A percentile compares a stretch with the other conserved stretches of the same genome.
These are phyloP conservation scores for Talaromyces pinophilus DNA, from an alignment of 2,329 filamentous ascomycete genomes.

Conservation along the genomic window DNA sequence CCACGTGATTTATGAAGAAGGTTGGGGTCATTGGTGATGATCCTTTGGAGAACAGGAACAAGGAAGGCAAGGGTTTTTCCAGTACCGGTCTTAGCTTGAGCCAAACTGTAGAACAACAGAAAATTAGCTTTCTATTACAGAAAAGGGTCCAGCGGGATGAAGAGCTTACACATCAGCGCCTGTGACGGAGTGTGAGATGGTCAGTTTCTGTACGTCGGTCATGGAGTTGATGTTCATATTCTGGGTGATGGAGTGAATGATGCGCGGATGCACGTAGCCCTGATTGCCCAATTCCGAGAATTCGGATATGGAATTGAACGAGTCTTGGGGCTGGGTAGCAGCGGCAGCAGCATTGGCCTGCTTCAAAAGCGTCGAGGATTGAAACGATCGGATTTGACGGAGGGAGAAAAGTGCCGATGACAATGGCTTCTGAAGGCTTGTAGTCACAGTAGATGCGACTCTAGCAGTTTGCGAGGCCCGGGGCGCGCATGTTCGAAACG, in stretches of 20 bases:
- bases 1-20: conserved; percentile 47
- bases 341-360: conserved; percentile 32
- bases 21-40: conserved; percentile 63
- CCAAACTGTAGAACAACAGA: conserved; percentile 58
- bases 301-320: conserved; percentile 33
- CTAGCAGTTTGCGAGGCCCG: conserved; percentile 31
- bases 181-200: conserved; percentile 75
- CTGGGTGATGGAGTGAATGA: conserved; percentile 68
- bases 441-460: conserved; percentile 33
- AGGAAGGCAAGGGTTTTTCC: conserved; percentile 96
- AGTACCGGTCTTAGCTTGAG: conserved; percentile 94
- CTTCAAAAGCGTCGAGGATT: conserved; percentile 33
- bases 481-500: conserved; percentile 38
- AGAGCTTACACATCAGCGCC: conserved; percentile 76
- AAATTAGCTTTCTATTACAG: not conserved
- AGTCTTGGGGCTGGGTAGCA: conserved; percentile 26
- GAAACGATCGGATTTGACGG: conserved; percentile 31
- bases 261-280: conserved; percentile 59
- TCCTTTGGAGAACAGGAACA: conserved; percentile 78
- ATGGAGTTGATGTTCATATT: conserved; percentile 78
- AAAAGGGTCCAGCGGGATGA: not conserved
- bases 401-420: conserved; percentile 18
- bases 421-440: conserved; percentile 20
- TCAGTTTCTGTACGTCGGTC: conserved; percentile 88
- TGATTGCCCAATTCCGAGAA: conserved; percentile 43